phyloP scores from a whole-genome alignment of 371 early-diverging fungal species.

The Haplosporangium sp. region DNA sequence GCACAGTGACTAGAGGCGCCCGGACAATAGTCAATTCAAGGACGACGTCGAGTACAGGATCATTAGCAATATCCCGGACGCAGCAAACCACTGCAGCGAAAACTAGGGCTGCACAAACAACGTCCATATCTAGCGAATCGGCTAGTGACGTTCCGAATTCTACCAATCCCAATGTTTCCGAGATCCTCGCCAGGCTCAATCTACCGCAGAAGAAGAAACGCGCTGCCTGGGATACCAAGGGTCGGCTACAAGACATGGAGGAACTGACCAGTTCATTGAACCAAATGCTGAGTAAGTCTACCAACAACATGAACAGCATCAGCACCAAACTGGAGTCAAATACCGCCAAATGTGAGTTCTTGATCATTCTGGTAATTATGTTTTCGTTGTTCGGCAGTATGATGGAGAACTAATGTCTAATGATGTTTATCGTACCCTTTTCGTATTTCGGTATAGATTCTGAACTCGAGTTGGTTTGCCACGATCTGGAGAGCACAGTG shows the following conservation, averaged over 20 bases:
- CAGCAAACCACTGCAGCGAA: neutral
- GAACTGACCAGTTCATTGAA: constrained; percentile 42
- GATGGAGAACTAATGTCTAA: neutral
- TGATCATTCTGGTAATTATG: neutral
- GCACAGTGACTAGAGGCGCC: too few species aligned
- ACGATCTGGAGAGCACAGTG: constrained; percentile 60
- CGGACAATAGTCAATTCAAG: too few species aligned
- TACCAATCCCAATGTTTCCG: neutral
- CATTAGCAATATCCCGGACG: too few species aligned
- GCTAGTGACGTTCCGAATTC: neutral
- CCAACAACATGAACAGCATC: constrained; percentile 34
- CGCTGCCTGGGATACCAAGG: constrained; percentile 69
- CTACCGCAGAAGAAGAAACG: constrained; percentile 57
- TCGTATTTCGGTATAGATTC: constrained; percentile 42
- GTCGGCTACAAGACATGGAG: constrained; percentile 66
- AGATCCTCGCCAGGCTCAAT: neutral
- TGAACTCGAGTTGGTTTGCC: constrained; percentile 60
- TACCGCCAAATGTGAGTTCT: constrained; percentile 33
- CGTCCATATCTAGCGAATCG: neutral
- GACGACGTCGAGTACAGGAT: too few species aligned
- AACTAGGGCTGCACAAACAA: neutral
- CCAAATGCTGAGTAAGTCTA: constrained; percentile 31
- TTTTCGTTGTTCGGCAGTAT: neutral
- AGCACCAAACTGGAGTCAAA: constrained; percentile 17
- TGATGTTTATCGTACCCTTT: neutral